These are phyloP conservation scores for Epichloe elymi DNA, from an alignment of 2,329 filamentous ascomycete genomes.

Conservation along the genomic window DNA sequence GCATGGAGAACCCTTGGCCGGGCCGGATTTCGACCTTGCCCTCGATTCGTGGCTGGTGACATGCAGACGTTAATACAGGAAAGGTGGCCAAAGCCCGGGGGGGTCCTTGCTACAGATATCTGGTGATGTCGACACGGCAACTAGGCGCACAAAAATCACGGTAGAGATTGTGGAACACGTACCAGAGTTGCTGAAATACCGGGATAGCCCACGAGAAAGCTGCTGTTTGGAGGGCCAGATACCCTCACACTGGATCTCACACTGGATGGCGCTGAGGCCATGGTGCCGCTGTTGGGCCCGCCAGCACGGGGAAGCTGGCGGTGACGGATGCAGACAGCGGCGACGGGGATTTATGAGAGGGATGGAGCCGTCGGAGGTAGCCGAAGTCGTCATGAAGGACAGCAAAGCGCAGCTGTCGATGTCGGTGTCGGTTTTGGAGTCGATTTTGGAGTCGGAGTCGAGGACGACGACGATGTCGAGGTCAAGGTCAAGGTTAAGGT, in stretches of 20 bases:
- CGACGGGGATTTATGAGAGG: not conserved
- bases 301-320: constrained; percentile 6
- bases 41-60: constrained; percentile 74
- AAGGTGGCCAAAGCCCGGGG: not conserved
- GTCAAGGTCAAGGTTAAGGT: not conserved
- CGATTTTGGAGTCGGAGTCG: not conserved
- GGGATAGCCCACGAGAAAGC: constrained; percentile 91
- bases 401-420: not conserved
- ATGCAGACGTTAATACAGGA: not conserved
- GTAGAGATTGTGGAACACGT: constrained; percentile 28
- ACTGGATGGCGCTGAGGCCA: constrained; percentile 24
- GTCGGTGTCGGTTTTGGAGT: not conserved
- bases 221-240: constrained; percentile 92
- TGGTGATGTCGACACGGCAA: too few relatives aligned
- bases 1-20: constrained; percentile 69
- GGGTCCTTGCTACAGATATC: too few relatives aligned
- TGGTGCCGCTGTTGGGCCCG: constrained; percentile 12
- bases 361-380: not conserved
- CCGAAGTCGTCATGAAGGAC: constrained; percentile 1
- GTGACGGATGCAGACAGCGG: not conserved
- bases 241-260: constrained; percentile 79
- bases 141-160: constrained; percentile 3
- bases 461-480: not conserved
- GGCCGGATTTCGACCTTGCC: constrained; percentile 95
- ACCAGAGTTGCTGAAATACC: constrained; percentile 96